These are phyloP conservation scores for Plasmodium berghei DNA, from an alignment of 169 alveolate genomes.

Conservation along the genomic window DNA sequence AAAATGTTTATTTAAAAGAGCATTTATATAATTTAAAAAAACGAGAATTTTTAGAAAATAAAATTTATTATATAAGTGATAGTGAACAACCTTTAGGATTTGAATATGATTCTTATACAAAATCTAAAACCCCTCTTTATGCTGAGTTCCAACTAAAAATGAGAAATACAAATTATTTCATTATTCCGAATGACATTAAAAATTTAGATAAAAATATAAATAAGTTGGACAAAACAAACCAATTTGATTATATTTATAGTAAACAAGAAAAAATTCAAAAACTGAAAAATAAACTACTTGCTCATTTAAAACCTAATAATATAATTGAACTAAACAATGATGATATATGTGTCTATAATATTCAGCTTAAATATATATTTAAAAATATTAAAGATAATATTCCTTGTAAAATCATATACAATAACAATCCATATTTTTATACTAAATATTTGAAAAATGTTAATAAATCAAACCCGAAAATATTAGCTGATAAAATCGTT, in stretches of 20 bases:
- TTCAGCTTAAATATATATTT: slow-evolving; percentile 22
- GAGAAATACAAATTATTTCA: background rate
- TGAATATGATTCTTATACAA: slow-evolving; percentile 25
- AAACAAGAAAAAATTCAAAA: slow-evolving; percentile 23
- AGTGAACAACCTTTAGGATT: slow-evolving; percentile 42
- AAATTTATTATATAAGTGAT: slow-evolving; percentile 54
- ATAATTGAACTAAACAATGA: slow-evolving; percentile 42
- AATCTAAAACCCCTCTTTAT: slow-evolving; percentile 41
- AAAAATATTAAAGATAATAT: slow-evolving; percentile 35
- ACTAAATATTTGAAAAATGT: slow-evolving; percentile 38
- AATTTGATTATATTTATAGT: slow-evolving; percentile 44
- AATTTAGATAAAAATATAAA: background rate
- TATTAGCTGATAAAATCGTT: slow-evolving; percentile 44
- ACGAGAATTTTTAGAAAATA: slow-evolving; percentile 62
- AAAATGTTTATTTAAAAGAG: slow-evolving; percentile 68
- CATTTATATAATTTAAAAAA: slow-evolving; percentile 31
- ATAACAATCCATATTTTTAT: slow-evolving; percentile 37
- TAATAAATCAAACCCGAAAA: background rate
- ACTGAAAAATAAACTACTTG: slow-evolving; percentile 36
- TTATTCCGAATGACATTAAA: background rate
- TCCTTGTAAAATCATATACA: slow-evolving; percentile 58
- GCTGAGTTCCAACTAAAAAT: slow-evolving; percentile 42
- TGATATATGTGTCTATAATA: slow-evolving; percentile 52
- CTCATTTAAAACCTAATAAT: slow-evolving; percentile 47
- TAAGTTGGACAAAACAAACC: background rate